Conservation (phyloP, 2,329 filamentous ascomycete species). For the Hypoxylon sp. region DNA sequence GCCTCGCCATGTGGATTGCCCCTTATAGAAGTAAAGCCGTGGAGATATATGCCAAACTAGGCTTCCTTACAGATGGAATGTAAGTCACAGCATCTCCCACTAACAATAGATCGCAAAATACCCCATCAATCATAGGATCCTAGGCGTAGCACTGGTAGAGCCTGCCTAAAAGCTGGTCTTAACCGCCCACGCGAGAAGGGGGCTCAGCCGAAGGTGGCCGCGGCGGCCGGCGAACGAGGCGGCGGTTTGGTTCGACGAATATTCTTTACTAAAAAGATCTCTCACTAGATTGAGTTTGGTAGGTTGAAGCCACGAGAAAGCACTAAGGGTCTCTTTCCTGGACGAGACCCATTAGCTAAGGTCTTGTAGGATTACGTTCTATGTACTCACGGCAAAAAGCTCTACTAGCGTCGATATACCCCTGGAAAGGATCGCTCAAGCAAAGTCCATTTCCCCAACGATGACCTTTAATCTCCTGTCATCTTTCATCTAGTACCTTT, state of each 20-base stretch:
- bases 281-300: constrained; percentile 8
- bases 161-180: constrained; percentile 21
- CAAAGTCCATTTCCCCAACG: constrained; percentile 6
- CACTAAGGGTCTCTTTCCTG: constrained; percentile 3
- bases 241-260: constrained; percentile 11
- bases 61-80: neutral
- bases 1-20: constrained; percentile 14
- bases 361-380: neutral
- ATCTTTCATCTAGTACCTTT: constrained; percentile 28
- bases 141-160: constrained; percentile 14
- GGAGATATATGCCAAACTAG: neutral
- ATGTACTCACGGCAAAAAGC: neutral
- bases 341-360: constrained; percentile 5
- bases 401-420: constrained; percentile 4
- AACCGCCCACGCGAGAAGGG: constrained; percentile 29
- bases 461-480: constrained; percentile 15
- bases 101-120: constrained; percentile 4
- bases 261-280: constrained; percentile 10
- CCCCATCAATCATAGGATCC: constrained; percentile 4
- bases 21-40: constrained; percentile 9
- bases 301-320: neutral
- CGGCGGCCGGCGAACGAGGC: constrained; percentile 6
- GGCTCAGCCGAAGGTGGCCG: constrained; percentile 31
- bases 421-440: constrained; percentile 7
- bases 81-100: constrained; percentile 10